Conservation (phyloP, 164 flowering plant species). For the Magnolia officinalis region DNA sequence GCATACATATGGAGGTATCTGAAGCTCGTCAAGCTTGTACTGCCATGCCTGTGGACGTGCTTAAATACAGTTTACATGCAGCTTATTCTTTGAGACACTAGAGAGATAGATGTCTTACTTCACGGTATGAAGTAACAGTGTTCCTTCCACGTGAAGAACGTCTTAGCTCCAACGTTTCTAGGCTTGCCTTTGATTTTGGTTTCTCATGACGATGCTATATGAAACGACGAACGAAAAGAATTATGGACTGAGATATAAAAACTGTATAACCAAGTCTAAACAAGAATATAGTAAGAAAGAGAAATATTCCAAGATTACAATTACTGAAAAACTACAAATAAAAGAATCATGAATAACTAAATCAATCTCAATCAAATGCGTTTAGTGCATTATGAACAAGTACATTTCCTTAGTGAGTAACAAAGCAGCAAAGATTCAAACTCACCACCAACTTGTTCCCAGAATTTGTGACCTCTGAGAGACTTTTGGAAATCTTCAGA, state of each 20-base stretch:
- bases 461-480: conserved; percentile 24
- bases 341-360: too few relatives aligned
- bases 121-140: conserved; percentile 33
- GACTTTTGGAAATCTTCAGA: conserved; percentile 32
- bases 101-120: conserved; percentile 24
- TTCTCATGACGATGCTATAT: conserved; percentile 25
- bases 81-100: background rate
- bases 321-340: background rate
- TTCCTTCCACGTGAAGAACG: conserved; percentile 55
- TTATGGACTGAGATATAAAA: background rate
- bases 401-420: background rate
- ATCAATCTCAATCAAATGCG: too few relatives aligned
- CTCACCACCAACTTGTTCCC: conserved; percentile 26
- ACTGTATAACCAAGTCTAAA: background rate
- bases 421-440: background rate
- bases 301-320: background rate
- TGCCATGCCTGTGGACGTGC: too few relatives aligned
- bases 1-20: too few relatives aligned
- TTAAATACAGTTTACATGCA: too few relatives aligned
- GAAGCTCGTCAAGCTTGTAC: too few relatives aligned
- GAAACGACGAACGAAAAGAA: background rate
- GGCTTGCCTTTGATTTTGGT: conserved; percentile 14
- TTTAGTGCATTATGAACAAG: background rate
- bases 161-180: conserved; percentile 29
- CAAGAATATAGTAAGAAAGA: background rate